A percentile compares a stretch with the other conserved stretches of the same genome.
Conservation (phyloP, 75 land plant species). For the Selaginella tamariscina region DNA sequence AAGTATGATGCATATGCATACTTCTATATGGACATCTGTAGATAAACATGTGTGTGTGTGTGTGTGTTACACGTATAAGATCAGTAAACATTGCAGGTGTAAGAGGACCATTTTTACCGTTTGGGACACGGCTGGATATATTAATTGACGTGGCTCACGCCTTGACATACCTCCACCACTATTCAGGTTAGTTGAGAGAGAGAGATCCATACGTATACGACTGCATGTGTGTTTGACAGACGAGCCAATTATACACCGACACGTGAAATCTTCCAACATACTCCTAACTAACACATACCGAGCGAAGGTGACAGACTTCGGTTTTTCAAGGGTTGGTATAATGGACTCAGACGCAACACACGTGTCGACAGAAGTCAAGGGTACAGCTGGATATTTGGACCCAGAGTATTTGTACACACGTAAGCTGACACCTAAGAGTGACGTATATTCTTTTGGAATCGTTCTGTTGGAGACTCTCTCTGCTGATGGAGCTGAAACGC, state of each 20-base stretch:
- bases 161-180: constrained; percentile 81
- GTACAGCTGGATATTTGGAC: constrained; percentile 10
- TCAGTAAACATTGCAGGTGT: neutral
- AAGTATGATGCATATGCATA: no score
- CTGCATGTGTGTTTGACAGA: neutral
- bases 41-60: no score
- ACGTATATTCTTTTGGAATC: constrained; percentile 6
- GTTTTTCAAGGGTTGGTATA: neutral
- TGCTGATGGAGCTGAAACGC: neutral
- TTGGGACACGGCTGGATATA: constrained; percentile 63
- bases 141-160: constrained; percentile 88
- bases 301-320: constrained; percentile 5
- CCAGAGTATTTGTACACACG: neutral
- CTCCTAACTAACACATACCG: neutral
- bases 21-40: no score
- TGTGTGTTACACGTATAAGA: neutral
- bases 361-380: constrained; percentile 7
- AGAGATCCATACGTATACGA: neutral
- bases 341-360: neutral
- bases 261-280: constrained; percentile 7
- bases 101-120: neutral
- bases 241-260: constrained; percentile 5
- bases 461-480: neutral
- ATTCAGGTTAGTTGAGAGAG: constrained; percentile 46
- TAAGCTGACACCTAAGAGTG: constrained; percentile 8